These are phyloP conservation scores for Xerocomellus intermedius DNA, from an alignment of 768 basidiomycete species.

Conservation along the genomic window DNA sequence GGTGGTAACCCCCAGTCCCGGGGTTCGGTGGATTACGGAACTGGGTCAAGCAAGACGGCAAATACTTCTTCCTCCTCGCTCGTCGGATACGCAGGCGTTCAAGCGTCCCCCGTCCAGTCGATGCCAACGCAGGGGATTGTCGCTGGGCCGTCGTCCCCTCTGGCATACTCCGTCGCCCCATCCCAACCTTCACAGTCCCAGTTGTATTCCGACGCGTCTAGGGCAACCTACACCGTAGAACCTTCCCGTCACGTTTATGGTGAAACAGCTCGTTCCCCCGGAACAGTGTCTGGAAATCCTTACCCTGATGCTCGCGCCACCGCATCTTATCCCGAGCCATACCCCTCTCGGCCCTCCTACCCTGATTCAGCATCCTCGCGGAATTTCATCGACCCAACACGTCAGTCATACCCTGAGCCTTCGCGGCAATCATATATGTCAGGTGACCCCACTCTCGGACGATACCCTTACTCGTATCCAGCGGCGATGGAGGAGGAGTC, in stretches of 20 bases:
- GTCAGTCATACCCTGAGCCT: constrained; percentile 24
- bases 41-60: constrained; percentile 18
- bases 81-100: constrained; percentile 21
- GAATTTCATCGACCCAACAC: constrained; percentile 22
- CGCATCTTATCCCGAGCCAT: constrained; percentile 25
- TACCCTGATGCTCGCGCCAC: constrained; percentile 26
- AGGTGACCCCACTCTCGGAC: constrained; percentile 19
- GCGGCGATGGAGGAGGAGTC: constrained; percentile 51
- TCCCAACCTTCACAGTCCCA: constrained; percentile 25
- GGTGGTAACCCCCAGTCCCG: constrained; percentile 22
- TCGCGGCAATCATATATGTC: constrained; percentile 31
- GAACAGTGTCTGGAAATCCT: constrained; percentile 24
- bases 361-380: constrained; percentile 24
- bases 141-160: constrained; percentile 22
- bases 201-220: constrained; percentile 25
- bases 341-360: constrained; percentile 26
- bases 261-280: constrained; percentile 20
- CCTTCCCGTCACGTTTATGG: constrained; percentile 23
- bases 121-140: constrained; percentile 18
- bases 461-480: constrained; percentile 41
- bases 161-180: constrained; percentile 21
- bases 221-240: constrained; percentile 21
- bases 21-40: constrained; percentile 27
- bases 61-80: constrained; percentile 26
- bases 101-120: constrained; percentile 25